Conservation (phyloP, 1,284 basidiomycete genomes). For the Irpex sp. region DNA sequence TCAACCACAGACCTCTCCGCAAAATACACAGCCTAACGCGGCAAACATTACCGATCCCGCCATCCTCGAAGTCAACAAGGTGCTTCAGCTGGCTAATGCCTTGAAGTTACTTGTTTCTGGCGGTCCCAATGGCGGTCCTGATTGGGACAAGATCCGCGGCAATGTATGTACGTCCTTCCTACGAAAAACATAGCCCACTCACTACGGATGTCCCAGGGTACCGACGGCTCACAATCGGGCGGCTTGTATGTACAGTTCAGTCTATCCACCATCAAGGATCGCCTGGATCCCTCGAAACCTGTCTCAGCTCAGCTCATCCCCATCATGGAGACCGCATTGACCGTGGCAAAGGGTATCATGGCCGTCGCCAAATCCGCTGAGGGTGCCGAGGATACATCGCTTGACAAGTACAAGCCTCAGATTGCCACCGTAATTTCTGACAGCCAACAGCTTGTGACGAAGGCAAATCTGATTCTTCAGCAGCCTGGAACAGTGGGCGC, state of each 20-base stretch:
- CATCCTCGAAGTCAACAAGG: not conserved
- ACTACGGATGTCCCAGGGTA: not conserved
- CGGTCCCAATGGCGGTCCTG: not conserved
- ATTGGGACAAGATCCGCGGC: not conserved
- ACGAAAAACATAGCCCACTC: not conserved
- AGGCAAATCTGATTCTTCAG: not conserved
- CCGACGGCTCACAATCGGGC: not conserved
- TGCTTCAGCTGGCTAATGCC: not conserved
- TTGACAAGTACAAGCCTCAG: not conserved
- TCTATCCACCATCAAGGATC: not conserved
- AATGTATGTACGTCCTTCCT: not conserved
- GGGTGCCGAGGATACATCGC: not conserved
- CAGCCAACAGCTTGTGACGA: not conserved
- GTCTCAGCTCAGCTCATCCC: not conserved
- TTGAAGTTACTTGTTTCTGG: not conserved
- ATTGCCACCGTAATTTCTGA: not conserved
- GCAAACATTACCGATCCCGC: not conserved
- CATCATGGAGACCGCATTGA: not conserved
- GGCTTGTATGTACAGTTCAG: not conserved
- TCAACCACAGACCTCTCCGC: not conserved
- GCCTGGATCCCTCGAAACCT: not conserved
- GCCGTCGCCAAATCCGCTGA: not conserved
- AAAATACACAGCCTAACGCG: not conserved
- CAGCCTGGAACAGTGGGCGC: not conserved
- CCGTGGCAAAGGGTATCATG: not conserved